A percentile compares a stretch with the other conserved stretches of the same genome.
These are phyloP conservation scores for Alnus rubra DNA, from an alignment of 306 rosid species.

Conservation along the genomic window DNA sequence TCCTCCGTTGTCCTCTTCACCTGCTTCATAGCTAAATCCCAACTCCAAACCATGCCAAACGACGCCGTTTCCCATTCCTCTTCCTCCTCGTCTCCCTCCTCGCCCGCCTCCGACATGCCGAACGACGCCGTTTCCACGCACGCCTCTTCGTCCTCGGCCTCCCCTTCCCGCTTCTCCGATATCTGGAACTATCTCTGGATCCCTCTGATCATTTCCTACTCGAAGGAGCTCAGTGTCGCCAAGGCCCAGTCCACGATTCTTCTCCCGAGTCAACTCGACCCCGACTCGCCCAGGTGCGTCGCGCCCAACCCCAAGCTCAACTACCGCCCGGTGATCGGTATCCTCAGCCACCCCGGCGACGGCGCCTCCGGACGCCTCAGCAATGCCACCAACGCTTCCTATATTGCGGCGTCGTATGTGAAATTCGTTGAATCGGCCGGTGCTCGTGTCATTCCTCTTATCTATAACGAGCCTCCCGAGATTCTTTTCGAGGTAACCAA, in stretches of 20 bases:
- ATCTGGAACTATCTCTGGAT: constrained; percentile 46
- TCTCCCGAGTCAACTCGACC: constrained; percentile 48
- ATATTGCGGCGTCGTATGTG: constrained; percentile 86
- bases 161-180: constrained; percentile 14
- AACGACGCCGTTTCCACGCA: constrained; percentile 7
- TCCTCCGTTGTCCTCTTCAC: neutral
- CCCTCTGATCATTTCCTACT: constrained; percentile 38
- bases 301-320: constrained; percentile 47
- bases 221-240: constrained; percentile 24
- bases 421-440: constrained; percentile 84
- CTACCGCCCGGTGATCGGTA: constrained; percentile 80
- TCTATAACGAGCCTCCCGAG: constrained; percentile 63
- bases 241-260: constrained; percentile 35
- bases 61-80: neutral
- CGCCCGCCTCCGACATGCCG: constrained; percentile 23
- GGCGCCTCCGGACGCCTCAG: constrained; percentile 71
- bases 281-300: constrained; percentile 42
- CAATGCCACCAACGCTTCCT: constrained; percentile 59
- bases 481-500: constrained; percentile 52
- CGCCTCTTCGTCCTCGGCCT: constrained; percentile 3
- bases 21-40: neutral
- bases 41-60: neutral
- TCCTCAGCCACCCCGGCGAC: constrained; percentile 83
- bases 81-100: neutral
- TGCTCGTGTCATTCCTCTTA: constrained; percentile 82